Evolutionary conservation across 768 basidiomycete species (phyloP).

Genomic region (Mycena chlorophos): DNA sequence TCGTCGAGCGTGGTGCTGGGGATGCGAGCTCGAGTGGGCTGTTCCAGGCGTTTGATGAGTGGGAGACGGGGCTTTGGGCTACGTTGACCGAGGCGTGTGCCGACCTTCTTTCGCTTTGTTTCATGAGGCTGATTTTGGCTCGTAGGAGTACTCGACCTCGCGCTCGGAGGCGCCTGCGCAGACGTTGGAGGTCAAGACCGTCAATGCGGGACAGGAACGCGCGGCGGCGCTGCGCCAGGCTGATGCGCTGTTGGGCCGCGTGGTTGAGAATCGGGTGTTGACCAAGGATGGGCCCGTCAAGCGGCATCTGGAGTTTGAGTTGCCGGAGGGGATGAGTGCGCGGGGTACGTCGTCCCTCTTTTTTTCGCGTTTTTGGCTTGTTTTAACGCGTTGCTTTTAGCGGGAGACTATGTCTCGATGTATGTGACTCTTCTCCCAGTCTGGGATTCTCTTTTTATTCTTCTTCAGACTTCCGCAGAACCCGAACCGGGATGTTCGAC

Average conservation of each 20-base stretch:
- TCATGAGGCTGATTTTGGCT: not conserved
- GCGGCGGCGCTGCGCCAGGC: constrained; percentile 37
- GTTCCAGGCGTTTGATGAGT: constrained; percentile 47
- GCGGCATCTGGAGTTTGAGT: constrained; percentile 44
- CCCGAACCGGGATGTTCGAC: constrained; percentile 38
- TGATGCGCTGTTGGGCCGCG: constrained; percentile 39
- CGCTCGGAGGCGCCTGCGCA: constrained; percentile 15
- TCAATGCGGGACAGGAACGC: constrained; percentile 34
- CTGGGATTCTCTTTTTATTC: not conserved
- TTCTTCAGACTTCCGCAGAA: constrained; percentile 40
- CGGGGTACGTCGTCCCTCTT: constrained; percentile 18
- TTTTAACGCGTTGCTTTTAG: constrained; percentile 3
- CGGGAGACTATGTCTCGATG: constrained; percentile 52
- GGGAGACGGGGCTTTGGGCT: constrained; percentile 41
- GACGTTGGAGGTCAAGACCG: constrained; percentile 31
- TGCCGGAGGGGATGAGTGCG: constrained; percentile 40
- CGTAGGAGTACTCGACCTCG: constrained; percentile 34
- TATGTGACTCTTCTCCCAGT: constrained; percentile 18
- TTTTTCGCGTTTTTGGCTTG: not conserved
- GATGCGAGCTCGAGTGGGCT: constrained; percentile 43
- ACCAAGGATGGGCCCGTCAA: constrained; percentile 41
- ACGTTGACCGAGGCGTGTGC: constrained; percentile 31
- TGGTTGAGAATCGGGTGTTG: constrained; percentile 40
- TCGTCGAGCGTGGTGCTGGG: constrained; percentile 40
- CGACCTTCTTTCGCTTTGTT: not conserved